phyloP scores from a whole-genome alignment of 148 eudicot species.

The Cornus controversa region DNA sequence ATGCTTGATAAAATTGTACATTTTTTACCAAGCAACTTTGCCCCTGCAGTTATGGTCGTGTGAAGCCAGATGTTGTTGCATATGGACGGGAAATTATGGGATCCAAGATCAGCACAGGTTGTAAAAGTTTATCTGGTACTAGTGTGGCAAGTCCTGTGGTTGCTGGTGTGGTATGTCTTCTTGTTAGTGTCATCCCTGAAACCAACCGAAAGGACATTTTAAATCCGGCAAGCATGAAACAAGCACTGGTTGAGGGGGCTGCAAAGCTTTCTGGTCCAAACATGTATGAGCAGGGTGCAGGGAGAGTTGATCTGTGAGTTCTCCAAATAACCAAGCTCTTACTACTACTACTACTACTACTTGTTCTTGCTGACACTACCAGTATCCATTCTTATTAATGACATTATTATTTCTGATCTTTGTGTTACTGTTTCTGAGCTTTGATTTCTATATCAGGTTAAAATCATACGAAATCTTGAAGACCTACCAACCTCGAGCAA shows the following conservation, averaged over 20 bases:
- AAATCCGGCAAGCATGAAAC: conserved; percentile 99
- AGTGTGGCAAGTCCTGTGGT: conserved; percentile 99
- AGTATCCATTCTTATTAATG: conserved; percentile 2
- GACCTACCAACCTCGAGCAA: conserved; percentile 82
- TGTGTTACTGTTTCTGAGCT: neutral
- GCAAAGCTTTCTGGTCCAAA: conserved; percentile 94
- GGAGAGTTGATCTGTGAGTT: conserved; percentile 97
- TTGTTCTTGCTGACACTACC: neutral
- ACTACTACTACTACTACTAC: neutral
- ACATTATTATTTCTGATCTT: neutral
- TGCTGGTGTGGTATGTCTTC: conserved; percentile 97
- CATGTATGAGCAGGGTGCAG: conserved; percentile 99
- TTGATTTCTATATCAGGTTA: conserved; percentile 54
- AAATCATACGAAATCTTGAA: conserved; percentile 87
- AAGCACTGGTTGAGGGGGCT: conserved; percentile 98
- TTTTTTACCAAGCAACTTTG: conserved; percentile 15
- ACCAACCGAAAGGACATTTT: conserved; percentile 57
- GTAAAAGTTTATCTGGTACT: conserved; percentile 95
- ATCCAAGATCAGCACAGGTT: conserved; percentile 95
- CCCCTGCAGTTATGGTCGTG: conserved; percentile 84
- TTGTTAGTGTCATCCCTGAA: conserved; percentile 89
- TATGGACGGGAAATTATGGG: conserved; percentile 98
- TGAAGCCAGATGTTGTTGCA: conserved; percentile 97
- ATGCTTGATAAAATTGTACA: neutral
- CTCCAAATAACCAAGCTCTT: neutral